Percentiles rank a stretch among this genome's conserved stretches.
These are phyloP conservation scores for Dendrothele bispora DNA, from an alignment of 768 basidiomycete genomes.

Conservation along the genomic window DNA sequence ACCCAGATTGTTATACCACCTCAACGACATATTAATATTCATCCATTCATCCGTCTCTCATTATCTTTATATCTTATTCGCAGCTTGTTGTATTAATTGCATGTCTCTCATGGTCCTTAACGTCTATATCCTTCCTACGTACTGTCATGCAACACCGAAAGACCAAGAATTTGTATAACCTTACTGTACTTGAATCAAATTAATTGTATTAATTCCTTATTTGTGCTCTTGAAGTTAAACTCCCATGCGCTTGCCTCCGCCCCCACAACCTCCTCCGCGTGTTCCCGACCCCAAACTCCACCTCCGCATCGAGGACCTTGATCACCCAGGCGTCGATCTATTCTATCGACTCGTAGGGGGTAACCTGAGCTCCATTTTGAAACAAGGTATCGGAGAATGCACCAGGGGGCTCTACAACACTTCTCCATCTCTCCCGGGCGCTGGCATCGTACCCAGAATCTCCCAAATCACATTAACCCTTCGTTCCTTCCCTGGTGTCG, in stretches of 20 bases:
- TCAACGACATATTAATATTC: too few species aligned
- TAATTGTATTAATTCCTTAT: too few species aligned
- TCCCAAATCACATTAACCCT: slow-evolving; percentile 57
- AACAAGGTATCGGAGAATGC: background rate
- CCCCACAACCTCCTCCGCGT: slow-evolving; percentile 9
- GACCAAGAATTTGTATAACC: too few species aligned
- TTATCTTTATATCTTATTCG: too few species aligned
- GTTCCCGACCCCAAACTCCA: slow-evolving; percentile 45
- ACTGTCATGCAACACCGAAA: too few species aligned
- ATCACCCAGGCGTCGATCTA: slow-evolving; percentile 54
- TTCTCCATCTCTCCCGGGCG: background rate
- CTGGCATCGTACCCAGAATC: slow-evolving; percentile 41
- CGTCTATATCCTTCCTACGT: too few species aligned
- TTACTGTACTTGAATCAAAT: too few species aligned
- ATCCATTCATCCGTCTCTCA: too few species aligned
- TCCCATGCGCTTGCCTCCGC: slow-evolving; percentile 15
- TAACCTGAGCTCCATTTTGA: slow-evolving; percentile 2
- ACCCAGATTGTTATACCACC: too few species aligned
- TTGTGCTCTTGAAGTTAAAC: background rate
- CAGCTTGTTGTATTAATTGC: too few species aligned
- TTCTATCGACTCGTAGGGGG: slow-evolving; percentile 50
- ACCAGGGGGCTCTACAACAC: background rate
- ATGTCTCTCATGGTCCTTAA: too few species aligned
- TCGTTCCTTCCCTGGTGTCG: slow-evolving; percentile 68
- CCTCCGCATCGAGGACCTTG: slow-evolving; percentile 57